Conservation (phyloP, 2,329 filamentous ascomycete species). For the Aschersonia sp. region DNA sequence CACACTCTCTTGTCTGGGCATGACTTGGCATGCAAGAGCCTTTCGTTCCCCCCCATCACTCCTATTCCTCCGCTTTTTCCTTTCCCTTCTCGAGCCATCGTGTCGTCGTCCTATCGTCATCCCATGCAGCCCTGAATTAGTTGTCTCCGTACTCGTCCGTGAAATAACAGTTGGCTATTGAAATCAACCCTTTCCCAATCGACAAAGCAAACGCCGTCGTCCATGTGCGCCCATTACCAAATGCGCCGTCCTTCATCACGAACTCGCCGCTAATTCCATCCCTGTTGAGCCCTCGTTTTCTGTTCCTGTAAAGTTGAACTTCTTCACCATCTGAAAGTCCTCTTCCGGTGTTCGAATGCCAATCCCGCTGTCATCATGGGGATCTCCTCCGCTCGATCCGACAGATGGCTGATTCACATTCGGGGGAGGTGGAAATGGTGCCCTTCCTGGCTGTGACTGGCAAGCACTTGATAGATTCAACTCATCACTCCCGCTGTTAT, state of each 20-base stretch:
- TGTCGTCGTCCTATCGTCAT: slow-evolving; percentile 17
- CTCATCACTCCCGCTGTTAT: slow-evolving; percentile 31
- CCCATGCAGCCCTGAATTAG: slow-evolving; percentile 14
- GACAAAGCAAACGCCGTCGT: slow-evolving; percentile 5
- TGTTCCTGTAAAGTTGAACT: slow-evolving; percentile 32
- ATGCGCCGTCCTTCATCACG: slow-evolving; percentile 1
- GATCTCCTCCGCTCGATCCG: slow-evolving; percentile 24
- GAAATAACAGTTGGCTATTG: slow-evolving; percentile 4
- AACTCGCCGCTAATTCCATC: slow-evolving; percentile 12
- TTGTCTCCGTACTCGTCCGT: neutral
- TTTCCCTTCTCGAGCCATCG: slow-evolving; percentile 9
- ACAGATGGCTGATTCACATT: slow-evolving; percentile 26
- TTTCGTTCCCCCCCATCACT: too few relatives aligned
- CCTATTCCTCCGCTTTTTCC: neutral
- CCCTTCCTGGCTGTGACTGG: slow-evolving; percentile 32
- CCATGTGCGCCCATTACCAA: neutral
- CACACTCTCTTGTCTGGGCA: too few relatives aligned
- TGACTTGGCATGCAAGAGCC: too few relatives aligned
- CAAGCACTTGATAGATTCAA: slow-evolving; percentile 27
- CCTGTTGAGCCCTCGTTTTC: slow-evolving; percentile 20
- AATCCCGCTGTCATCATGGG: slow-evolving; percentile 61
- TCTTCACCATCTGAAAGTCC: slow-evolving; percentile 41
- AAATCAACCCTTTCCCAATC: slow-evolving; percentile 3
- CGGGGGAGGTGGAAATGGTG: slow-evolving; percentile 32
- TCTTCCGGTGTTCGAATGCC: slow-evolving; percentile 55